These are phyloP conservation scores for Linnemannia schmuckeri DNA, from an alignment of 192 early-diverging fungal genomes.

Conservation along the genomic window DNA sequence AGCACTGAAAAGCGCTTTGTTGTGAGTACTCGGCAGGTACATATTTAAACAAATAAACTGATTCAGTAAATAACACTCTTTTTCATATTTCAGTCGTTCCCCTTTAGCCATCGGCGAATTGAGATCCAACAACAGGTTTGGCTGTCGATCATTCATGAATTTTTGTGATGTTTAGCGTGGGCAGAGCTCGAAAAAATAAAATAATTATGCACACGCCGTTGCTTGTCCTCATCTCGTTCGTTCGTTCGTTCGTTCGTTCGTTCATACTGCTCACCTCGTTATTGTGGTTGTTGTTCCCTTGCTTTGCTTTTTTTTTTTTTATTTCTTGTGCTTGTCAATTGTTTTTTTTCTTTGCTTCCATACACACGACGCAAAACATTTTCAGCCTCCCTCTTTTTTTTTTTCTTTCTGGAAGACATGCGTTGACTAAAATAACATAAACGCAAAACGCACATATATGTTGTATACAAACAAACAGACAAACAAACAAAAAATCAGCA, in stretches of 20 bases:
- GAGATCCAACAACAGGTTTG: slow-evolving; percentile 7
- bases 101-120: neutral
- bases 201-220: neutral
- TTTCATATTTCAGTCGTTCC: neutral
- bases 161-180: neutral
- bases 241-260: slow-evolving; percentile 1
- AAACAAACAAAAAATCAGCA: neutral
- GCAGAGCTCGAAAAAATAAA: neutral
- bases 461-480: neutral
- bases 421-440: neutral
- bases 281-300: neutral
- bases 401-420: no score
- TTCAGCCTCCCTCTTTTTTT: no score
- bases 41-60: neutral
- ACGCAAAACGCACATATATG: neutral
- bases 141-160: neutral
- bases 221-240: neutral
- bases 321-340: neutral
- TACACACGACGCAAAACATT: no score
- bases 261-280: neutral
- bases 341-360: neutral
- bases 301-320: neutral
- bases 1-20: neutral
- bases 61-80: neutral
- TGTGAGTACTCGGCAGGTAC: neutral